Base-by-base conservation (phyloP, 2,329 filamentous ascomycete genomes). In the Metarhizium album region DNA sequence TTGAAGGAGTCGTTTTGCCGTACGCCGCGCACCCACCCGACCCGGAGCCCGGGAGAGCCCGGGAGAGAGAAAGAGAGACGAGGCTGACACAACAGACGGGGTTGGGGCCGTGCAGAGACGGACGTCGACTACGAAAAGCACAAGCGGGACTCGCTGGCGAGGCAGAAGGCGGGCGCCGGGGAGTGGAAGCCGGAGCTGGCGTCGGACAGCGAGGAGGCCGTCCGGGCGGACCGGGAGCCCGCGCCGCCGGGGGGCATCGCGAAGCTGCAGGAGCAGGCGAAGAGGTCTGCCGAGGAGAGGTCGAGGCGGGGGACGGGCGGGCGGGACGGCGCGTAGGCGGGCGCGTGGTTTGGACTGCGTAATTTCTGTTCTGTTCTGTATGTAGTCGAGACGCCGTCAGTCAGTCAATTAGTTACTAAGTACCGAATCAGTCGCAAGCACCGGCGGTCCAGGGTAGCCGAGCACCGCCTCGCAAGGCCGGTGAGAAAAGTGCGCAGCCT, bases 101-200 rank as follows among this genome's bases (percentile, higher is more conserved):
- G n/a, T n/a, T n/a, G n/a, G n/a, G 29, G 11, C 8, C n/a, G 20
- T 6, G 6, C 45, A 70, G 62, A 64, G 55, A 67, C 63, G 47
- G 60, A 69, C 42, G 57, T 67, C 14, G 68, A 74, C 56, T 67
- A 70, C 59, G 76, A 83, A 54, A 76, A 70, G 62, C 79, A 82
- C 69, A 83, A 84, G 70, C 66, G 76, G 50, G 79, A 83, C 60
- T 73, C 74, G 23, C 68, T 84, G 42, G 53, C 74, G 56, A 90
- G 90, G 73, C 78, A 87, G 53, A 80, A 84, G 65, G 68, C 76
- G 38, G 87, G 86, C 54, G 76, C 80, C 64, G 83, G 75, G 49
- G 76, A 88, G 63, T 93, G 88, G 87, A 85, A 86, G 70, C 75
- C 84, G 22, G 82, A 85, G 64, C 74, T 94, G 47, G 87, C 87